These are phyloP conservation scores for Cinchona pubescens DNA, from an alignment of 257 asterid species.

Conservation along the genomic window DNA sequence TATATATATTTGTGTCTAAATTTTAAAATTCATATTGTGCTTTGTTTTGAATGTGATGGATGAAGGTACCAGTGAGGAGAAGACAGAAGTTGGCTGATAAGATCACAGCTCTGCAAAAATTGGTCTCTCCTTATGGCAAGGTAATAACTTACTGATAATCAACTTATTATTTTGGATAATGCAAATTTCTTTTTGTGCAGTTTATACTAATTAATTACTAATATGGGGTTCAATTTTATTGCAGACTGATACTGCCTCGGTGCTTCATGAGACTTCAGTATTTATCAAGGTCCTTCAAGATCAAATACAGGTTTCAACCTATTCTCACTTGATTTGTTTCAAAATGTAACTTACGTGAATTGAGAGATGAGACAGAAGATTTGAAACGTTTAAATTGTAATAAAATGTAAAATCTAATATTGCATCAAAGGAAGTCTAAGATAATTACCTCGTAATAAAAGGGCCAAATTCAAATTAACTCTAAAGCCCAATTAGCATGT, in stretches of 20 bases:
- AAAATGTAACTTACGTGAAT: neutral
- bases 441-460: neutral
- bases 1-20: neutral
- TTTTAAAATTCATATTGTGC: neutral
- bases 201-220: neutral
- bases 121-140: conserved; percentile 75
- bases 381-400: too few relatives aligned
- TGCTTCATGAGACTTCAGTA: conserved; percentile 54
- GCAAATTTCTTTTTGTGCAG: neutral
- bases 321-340: neutral
- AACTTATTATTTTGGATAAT: neutral
- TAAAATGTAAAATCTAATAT: neutral
- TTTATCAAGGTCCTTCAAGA: conserved; percentile 52
- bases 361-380: too few relatives aligned
- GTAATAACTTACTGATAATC: conserved; percentile 15
- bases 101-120: conserved; percentile 60
- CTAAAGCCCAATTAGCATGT: neutral
- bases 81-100: conserved; percentile 56
- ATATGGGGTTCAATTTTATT: conserved; percentile 6
- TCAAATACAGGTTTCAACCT: conserved; percentile 45
- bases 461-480: too few relatives aligned
- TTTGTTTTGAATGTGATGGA: neutral
- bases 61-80: conserved; percentile 30
- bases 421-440: neutral
- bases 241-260: conserved; percentile 68